These are phyloP conservation scores for Coccomyxa sp. DNA, from an alignment of 139 green algal genomes.

Conservation along the genomic window DNA sequence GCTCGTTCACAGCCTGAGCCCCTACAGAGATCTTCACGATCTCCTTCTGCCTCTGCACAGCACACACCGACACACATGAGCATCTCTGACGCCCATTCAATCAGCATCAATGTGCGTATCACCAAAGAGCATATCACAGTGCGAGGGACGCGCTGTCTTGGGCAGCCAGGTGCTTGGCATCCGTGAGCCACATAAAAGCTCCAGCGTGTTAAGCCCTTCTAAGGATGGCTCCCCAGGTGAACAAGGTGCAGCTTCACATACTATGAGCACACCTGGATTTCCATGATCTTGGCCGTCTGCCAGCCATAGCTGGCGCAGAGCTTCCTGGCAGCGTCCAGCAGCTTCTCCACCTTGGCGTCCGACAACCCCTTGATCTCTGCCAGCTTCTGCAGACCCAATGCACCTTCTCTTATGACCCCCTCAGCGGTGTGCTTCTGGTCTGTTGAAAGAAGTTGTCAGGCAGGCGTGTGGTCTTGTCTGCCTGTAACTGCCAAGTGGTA, in stretches of 20 bases:
- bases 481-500: not conserved
- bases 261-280: slow-evolving; percentile 8
- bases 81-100: not conserved
- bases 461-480: not conserved
- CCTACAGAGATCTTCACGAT: slow-evolving; percentile 75
- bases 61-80: not conserved
- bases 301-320: slow-evolving; percentile 27
- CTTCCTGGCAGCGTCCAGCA: slow-evolving; percentile 72
- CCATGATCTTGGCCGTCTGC: slow-evolving; percentile 27
- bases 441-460: not conserved
- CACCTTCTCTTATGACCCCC: too few species aligned
- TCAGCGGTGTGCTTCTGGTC: too few species aligned
- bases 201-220: too few species aligned
- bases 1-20: slow-evolving; percentile 58
- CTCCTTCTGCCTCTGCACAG: slow-evolving; percentile 39
- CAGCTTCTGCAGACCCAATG: slow-evolving; percentile 51
- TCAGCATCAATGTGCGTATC: not conserved
- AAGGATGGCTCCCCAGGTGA: too few species aligned
- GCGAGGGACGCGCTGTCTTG: too few species aligned
- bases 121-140: not conserved
- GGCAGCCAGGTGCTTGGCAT: too few species aligned
- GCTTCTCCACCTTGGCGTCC: slow-evolving; percentile 94
- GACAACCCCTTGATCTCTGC: slow-evolving; percentile 86
- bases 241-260: not conserved
- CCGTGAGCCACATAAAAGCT: too few species aligned